Percentiles rank a stretch among this genome's conserved stretches.
Evolutionary conservation across 1,284 basidiomycete genomes (phyloP).

Genomic region (Neolentinus lepideus): DNA sequence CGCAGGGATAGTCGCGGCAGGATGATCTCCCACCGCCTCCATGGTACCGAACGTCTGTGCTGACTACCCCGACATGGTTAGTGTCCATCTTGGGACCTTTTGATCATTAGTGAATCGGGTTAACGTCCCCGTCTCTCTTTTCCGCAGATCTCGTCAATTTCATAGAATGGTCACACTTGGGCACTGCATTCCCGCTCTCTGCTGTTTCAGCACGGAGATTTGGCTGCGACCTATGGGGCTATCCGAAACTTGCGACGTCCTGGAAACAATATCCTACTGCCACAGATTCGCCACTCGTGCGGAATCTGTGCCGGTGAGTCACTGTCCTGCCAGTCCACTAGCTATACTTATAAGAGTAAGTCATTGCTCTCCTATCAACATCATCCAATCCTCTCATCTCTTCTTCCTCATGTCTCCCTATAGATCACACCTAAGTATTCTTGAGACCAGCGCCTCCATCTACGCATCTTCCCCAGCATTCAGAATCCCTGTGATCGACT

Average conservation of each 20-base stretch:
- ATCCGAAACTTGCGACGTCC: neutral
- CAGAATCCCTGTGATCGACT: slow-evolving; percentile 35
- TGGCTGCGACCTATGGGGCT: neutral
- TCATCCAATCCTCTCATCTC: neutral
- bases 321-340: neutral
- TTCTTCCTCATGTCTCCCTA: slow-evolving; percentile 22
- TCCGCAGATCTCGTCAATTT: slow-evolving; percentile 1
- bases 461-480: slow-evolving; percentile 42
- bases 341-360: neutral
- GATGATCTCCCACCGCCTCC: neutral
- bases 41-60: neutral
- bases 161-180: neutral
- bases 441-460: slow-evolving; percentile 36
- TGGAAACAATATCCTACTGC: slow-evolving; percentile 1
- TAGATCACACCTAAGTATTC: slow-evolving; percentile 41
- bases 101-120: neutral
- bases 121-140: neutral
- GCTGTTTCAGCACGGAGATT: neutral
- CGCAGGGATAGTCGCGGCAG: neutral
- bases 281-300: neutral
- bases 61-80: neutral
- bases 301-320: neutral
- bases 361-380: neutral
- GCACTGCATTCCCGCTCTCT: neutral
- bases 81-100: neutral